Evolutionary conservation across 352 stramenopile genomes (phyloP), one percentile per base, ranked within the genome.

Genomic region (Pythium myriotylum): DNA sequence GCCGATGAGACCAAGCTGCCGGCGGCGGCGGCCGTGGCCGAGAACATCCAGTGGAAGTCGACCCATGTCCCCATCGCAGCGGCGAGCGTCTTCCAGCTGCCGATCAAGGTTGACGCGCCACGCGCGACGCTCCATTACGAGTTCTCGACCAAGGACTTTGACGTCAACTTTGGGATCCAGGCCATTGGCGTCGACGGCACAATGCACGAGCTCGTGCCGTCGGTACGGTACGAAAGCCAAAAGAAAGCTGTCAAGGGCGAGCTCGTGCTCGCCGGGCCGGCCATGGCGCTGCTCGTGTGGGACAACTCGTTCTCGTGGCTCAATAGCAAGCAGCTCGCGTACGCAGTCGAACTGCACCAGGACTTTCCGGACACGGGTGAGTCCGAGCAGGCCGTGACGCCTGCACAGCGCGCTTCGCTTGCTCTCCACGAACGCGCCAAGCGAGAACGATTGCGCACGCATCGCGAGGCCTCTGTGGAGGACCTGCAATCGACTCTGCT

Each of bases 301-400:
- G 82, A 93, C 72, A 93, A 93, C 42, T 88, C 78, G 48, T 93
- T 86, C 54, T 92, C 82, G 63, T 93, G 84, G 84, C 66, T 93
- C 50, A 91, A 91, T 54, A 59, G 72, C 22, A 93, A 93, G 61
- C 80, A 91, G 42, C 71, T 93, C 42, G 76, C 82, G 42, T 93
- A 93, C 65, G 67, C 65, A 24, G 73, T 93, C 60, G 79, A 89
- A 50, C 73, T 93, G 2, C 73, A 76, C 33, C 81, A 93, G 54
- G 79, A 68, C 17, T 59, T 65, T n/a, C 46, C 41, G 3, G 54
- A 45, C 10, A 17, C n/a, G 3, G 62, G 29, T 10, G 29, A 35
- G 5, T 35, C 24, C 1, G 50, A 57, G 13, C 7, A 20, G 1
- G 42, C 20, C 8, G 63, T 24, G n/a, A 67, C 56, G 35, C 49